phyloP scores from a whole-genome alignment of 495 filamentous ascomycete genomes.

The Trichocladium antarcticum region DNA sequence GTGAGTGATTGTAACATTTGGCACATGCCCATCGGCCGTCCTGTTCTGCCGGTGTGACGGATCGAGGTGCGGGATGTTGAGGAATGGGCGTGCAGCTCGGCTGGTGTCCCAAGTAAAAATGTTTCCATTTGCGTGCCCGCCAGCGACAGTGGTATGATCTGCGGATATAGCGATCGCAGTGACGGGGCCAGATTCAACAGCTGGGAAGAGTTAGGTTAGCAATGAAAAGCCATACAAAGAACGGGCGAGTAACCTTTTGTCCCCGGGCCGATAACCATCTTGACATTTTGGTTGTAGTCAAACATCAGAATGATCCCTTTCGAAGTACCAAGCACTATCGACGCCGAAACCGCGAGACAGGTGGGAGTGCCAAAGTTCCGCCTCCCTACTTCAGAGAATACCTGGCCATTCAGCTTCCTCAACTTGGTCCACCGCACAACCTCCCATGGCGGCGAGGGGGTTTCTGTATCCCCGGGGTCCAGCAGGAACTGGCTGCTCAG shows the following conservation, averaged over 20 bases:
- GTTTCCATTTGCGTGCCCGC: slow-evolving; percentile 76
- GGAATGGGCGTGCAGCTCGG: slow-evolving; percentile 69
- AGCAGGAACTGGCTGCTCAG: slow-evolving; percentile 46
- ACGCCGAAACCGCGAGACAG: slow-evolving; percentile 78
- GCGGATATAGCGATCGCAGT: slow-evolving; percentile 84
- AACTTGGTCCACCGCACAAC: slow-evolving; percentile 93
- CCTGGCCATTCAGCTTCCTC: slow-evolving; percentile 74
- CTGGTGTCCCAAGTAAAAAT: slow-evolving; percentile 97
- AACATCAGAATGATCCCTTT: slow-evolving; percentile 92
- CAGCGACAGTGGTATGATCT: slow-evolving; percentile 82
- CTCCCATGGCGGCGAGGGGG: slow-evolving; percentile 76
- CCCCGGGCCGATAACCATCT: slow-evolving; percentile 84
- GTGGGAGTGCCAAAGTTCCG: slow-evolving; percentile 88
- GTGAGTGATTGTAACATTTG: slow-evolving; percentile 67
- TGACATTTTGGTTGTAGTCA: slow-evolving; percentile 91
- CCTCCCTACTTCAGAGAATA: slow-evolving; percentile 89
- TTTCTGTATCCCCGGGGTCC: slow-evolving; percentile 51
- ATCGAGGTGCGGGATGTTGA: slow-evolving; percentile 72
- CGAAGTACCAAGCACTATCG: slow-evolving; percentile 82
- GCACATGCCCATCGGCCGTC: slow-evolving; percentile 68
- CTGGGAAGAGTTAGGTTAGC: slow-evolving; percentile 36
- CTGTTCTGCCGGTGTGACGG: slow-evolving; percentile 52
- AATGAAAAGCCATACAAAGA: not conserved
- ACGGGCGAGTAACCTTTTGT: slow-evolving; percentile 74
- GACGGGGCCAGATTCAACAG: slow-evolving; percentile 80